phyloP scores from a whole-genome alignment of 495 filamentous ascomycete genomes.

The Penicillium herquei region DNA sequence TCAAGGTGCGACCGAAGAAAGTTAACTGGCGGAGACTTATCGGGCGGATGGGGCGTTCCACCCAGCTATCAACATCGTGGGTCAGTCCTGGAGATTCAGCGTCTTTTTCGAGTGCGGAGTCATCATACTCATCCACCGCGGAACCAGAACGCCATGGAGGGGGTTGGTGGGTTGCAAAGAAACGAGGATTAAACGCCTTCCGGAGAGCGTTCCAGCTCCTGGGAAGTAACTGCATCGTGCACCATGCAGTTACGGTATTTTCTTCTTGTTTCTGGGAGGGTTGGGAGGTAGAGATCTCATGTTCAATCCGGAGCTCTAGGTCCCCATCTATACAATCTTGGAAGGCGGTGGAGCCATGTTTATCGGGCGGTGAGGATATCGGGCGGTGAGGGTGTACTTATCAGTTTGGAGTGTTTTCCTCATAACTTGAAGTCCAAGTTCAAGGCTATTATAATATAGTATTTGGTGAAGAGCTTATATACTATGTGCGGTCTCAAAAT shows the following conservation, averaged over 20 bases:
- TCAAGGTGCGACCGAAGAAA: constrained; percentile 89
- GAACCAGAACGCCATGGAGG: constrained; percentile 78
- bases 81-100: not conserved
- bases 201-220: constrained; percentile 30
- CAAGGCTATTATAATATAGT: too few species aligned
- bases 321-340: constrained; percentile 7
- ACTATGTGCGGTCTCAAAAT: too few species aligned
- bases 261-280: too few species aligned
- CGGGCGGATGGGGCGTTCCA: constrained; percentile 76
- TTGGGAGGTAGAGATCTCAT: too few species aligned
- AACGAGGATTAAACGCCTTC: constrained; percentile 19
- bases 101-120: constrained; percentile 7
- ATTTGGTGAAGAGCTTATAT: too few species aligned
- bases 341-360: constrained; percentile 1
- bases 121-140: constrained; percentile 77
- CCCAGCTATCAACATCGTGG: constrained; percentile 61
- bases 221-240: constrained; percentile 37
- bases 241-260: constrained; percentile 16
- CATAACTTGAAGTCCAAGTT: too few species aligned
- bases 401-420: too few species aligned
- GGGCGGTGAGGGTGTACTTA: not conserved
- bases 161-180: constrained; percentile 34
- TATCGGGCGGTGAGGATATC: too few species aligned
- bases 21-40: constrained; percentile 91
- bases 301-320: not conserved